phyloP scores from a whole-genome alignment of 2,329 filamentous ascomycete genomes.

The Colletotrichum sp. region DNA sequence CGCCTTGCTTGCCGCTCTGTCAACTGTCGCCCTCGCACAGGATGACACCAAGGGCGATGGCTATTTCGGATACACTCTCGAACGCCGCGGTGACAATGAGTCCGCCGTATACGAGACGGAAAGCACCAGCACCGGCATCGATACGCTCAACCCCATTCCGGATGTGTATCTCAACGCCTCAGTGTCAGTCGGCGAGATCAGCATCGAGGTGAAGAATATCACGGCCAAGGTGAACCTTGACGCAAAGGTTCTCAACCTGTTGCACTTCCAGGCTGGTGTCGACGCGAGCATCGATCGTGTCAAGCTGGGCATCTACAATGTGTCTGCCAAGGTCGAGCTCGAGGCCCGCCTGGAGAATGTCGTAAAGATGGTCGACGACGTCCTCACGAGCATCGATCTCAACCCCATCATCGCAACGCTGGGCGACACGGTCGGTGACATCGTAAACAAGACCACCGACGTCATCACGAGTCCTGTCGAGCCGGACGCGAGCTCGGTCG shows the following conservation, averaged over 20 bases:
- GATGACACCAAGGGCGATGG: conserved; percentile 38
- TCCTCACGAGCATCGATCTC: conserved; percentile 62
- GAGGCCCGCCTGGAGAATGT: conserved; percentile 66
- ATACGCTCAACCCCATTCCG: conserved; percentile 48
- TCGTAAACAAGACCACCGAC: conserved; percentile 42
- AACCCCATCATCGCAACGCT: conserved; percentile 65
- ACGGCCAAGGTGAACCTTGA: conserved; percentile 66
- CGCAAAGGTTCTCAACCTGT: conserved; percentile 61
- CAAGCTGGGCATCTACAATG: conserved; percentile 60
- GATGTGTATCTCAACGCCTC: conserved; percentile 67
- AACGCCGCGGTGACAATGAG: conserved; percentile 53
- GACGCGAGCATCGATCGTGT: conserved; percentile 64
- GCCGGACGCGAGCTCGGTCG: background rate
- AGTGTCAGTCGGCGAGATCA: conserved; percentile 62
- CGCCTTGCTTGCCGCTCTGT: conserved; percentile 31
- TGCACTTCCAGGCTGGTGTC: conserved; percentile 66
- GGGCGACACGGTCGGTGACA: conserved; percentile 51
- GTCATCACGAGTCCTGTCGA: conserved; percentile 20
- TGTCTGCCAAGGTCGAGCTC: conserved; percentile 62
- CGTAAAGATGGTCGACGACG: conserved; percentile 63
- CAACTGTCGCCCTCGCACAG: conserved; percentile 34
- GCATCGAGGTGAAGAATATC: conserved; percentile 63
- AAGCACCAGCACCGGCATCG: conserved; percentile 49
- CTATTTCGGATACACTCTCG: conserved; percentile 62
- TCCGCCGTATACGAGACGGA: conserved; percentile 59